These are phyloP conservation scores for Wickerhamiella australiensis DNA, from an alignment of 805 yeast genomes.

Conservation along the genomic window DNA sequence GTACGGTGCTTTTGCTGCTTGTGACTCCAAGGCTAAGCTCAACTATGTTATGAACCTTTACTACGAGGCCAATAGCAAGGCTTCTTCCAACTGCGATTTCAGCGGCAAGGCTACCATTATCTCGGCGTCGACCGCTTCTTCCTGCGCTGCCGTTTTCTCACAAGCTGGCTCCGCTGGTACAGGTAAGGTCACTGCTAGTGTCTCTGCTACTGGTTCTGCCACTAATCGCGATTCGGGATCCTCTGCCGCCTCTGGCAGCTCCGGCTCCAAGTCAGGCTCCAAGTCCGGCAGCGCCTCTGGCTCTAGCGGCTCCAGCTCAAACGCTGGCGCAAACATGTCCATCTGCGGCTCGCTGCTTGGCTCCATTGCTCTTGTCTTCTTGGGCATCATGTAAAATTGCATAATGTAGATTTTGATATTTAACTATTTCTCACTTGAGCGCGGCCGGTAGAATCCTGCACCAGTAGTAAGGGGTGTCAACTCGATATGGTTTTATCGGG, in stretches of 20 bases:
- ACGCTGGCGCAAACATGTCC: conserved; percentile 4
- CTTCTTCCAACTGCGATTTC: conserved; percentile 53
- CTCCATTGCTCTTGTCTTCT: conserved; percentile 10
- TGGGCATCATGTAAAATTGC: conserved; percentile 11
- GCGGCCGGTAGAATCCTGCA: too few relatives aligned
- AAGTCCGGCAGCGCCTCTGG: conserved; percentile 12
- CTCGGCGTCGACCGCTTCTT: conserved; percentile 33
- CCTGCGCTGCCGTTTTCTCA: conserved; percentile 42
- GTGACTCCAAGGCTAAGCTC: conserved; percentile 58
- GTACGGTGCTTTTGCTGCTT: conserved; percentile 66
- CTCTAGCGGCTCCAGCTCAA: conserved; percentile 5
- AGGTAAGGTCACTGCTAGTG: conserved; percentile 40
- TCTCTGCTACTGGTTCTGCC: conserved; percentile 25
- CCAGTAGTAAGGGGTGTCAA: neutral
- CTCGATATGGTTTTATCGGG: too few relatives aligned
- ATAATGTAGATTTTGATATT: conserved; percentile 8
- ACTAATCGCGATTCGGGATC: conserved; percentile 20
- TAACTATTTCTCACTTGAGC: neutral
- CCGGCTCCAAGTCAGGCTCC: neutral
- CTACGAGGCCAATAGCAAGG: conserved; percentile 37
- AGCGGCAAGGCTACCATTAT: conserved; percentile 52
- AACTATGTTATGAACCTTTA: conserved; percentile 55
- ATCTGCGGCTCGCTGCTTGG: conserved; percentile 7
- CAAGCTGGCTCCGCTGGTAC: conserved; percentile 64
- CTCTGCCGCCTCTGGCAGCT: conserved; percentile 12